Base-by-base conservation (phyloP, 106 monocot genomes). In the Dioscorea zingiberensis region DNA sequence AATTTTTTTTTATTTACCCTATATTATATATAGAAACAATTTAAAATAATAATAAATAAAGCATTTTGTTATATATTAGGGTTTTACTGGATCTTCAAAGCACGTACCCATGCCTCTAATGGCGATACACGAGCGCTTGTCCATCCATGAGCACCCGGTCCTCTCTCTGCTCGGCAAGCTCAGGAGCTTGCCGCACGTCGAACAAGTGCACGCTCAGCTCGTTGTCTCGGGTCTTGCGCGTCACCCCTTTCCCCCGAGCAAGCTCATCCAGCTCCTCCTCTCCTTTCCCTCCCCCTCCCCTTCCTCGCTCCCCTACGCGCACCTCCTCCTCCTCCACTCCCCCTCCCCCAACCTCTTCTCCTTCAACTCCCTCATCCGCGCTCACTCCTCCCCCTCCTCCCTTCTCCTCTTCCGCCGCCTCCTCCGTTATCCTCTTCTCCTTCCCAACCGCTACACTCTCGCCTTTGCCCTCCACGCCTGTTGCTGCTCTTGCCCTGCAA, bases 361-460 rank as follows among this genome's bases (percentile, higher is more conserved):
- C 61, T 26, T 27, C 58, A 47, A 29, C 59, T 64, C 62, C 71
- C 44, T 3, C 54, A 21, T 21, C 71, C 38, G 54, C 71, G 10
- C 53, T 78, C 49, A 38, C 65, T 60, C 54, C 23, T 28, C 65
- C 38, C 55, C 77, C 16, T 46, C 81, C 49, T 38, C 61, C 64
- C 71, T 81, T 71, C 78, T 85, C 69, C 64, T 64, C 49, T 81
- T 67, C 61, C 47, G 78, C 3, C 54, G 81, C 6, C 77, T 81
- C 61, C 59, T 45, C 21, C 21, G 47, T 44, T 32, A 30, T 10
- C 24, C 54, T 1, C 47, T 30, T 21, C 74, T 62, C 21, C 38
- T 45, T n/a, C 85, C 80, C 65, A 81, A 81, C 53, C 77, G 74
- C 32, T 85, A 80, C 67, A 80, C 84, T 32, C 45, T 80, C 61